Percentiles rank a stretch among this genome's conserved stretches.
Evolutionary conservation across 108 stramenopile genomes (phyloP).

Genomic region (Mediolabrus comicus): DNA sequence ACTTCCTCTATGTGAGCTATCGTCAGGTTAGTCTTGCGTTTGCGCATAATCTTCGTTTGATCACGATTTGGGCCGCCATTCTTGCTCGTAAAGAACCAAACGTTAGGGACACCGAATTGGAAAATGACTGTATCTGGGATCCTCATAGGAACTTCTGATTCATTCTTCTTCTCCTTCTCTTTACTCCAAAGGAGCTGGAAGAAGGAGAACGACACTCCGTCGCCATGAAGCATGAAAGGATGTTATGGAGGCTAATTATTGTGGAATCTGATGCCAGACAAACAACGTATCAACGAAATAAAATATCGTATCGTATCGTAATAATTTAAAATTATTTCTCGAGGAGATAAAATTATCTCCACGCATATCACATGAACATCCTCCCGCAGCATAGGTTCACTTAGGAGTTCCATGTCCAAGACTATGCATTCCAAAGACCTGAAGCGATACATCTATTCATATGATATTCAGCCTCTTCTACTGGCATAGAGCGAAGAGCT

Average conservation of each 20-base stretch:
- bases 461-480: constrained; percentile 89
- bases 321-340: too few relatives aligned
- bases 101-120: constrained; percentile 80
- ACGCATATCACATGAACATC: too few relatives aligned
- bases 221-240: constrained; percentile 51
- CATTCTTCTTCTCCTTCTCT: constrained; percentile 4
- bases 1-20: constrained; percentile 84
- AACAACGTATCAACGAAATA: too few relatives aligned
- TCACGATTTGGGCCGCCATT: constrained; percentile 40
- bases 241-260: too few relatives aligned
- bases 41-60: constrained; percentile 61
- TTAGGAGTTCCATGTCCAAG: background rate
- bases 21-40: constrained; percentile 79
- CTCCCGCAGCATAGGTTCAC: background rate
- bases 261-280: too few relatives aligned
- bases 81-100: constrained; percentile 85
- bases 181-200: constrained; percentile 76
- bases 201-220: constrained; percentile 73
- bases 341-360: too few relatives aligned
- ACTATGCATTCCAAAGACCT: constrained; percentile 85
- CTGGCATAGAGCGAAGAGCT: constrained; percentile 74
- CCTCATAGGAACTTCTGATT: constrained; percentile 10
- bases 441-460: constrained; percentile 95
- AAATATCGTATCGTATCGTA: too few relatives aligned
- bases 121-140: constrained; percentile 86